Base-by-base conservation (phyloP, 106 monocot genomes). In the Apostasia ramifera region DNA sequence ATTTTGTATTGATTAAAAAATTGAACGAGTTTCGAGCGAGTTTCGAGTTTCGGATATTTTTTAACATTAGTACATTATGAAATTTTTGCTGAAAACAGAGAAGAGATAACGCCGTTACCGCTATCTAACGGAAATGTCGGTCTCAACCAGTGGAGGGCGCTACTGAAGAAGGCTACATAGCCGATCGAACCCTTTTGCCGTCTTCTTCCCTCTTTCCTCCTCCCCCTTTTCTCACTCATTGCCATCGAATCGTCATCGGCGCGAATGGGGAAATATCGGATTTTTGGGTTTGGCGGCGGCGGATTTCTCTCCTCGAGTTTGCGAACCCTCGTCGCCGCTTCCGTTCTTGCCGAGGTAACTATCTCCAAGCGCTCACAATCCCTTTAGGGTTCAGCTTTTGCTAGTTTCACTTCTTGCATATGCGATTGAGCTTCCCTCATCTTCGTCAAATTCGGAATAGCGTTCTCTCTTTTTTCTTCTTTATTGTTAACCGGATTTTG, bases 111-210 rank as follows among this genome's bases (percentile, higher is more conserved):
- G 43, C 57, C 59, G 68, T 68, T 68, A 57, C 60, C 68, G 75
- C 68, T 13, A 75, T 46, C 8, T 53, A 73, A 74, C 73, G 78
- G 63, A 48, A 38, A 43, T 14, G 12, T 55, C 53, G 82, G 74
- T 53, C 59, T 45, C 64, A 77, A 73, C 81, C 53, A 63, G 81
- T 68, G 81, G 46, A 69, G 82, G 82, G 38, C 64, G 57, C 70
- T 52, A 69, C 70, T 52, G 66, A 26, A 61, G 26, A 62, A 9
- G 60, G 53, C 47, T 52, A 53, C 59, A 67, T 81, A 81, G 76
- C 66, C 43, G 58, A 61, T 2, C 60, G 26, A 26, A 26, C 15
- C 60, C 58, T 49, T 70, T 61, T 13, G 11, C 53, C 40, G 40
- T 53, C 44, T 68, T 26, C 45, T 66, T 45, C 51, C 38, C 15